These are phyloP conservation scores for Beauveria sp. DNA, from an alignment of 2,329 filamentous ascomycete genomes.

Conservation along the genomic window DNA sequence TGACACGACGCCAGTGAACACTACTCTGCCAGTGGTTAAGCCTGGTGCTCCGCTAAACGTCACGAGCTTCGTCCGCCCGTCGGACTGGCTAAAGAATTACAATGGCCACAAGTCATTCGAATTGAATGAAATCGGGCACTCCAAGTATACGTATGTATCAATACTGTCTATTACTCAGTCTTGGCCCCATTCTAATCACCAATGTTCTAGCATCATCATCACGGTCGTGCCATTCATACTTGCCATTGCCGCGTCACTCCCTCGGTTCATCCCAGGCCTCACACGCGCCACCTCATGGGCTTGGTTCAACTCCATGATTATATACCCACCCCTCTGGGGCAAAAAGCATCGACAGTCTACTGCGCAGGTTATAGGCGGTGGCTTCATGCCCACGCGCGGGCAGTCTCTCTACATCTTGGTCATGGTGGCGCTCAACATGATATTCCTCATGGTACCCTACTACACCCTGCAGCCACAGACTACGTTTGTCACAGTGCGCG, in stretches of 20 bases:
- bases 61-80: conserved; percentile 22
- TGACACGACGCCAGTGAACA: conserved; percentile 11
- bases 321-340: conserved; percentile 25
- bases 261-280: conserved; percentile 27
- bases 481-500: conserved; percentile 17
- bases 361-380: conserved; percentile 15
- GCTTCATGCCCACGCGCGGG: conserved; percentile 26
- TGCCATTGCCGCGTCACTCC: conserved; percentile 24
- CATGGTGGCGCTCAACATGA: conserved; percentile 26
- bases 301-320: conserved; percentile 22
- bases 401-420: conserved; percentile 27
- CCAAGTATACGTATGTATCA: conserved; percentile 16
- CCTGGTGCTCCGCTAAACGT: conserved; percentile 21
- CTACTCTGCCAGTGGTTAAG: conserved; percentile 18
- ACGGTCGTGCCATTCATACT: conserved; percentile 23
- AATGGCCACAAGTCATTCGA: conserved; percentile 46
- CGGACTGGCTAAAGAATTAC: conserved; percentile 33
- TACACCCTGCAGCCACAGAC: conserved; percentile 20
- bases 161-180: no score
- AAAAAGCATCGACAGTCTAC: conserved; percentile 25
- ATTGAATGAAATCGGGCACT: conserved; percentile 29
- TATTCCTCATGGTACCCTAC: conserved; percentile 25
- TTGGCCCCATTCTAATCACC: background rate
- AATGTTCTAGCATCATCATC: conserved; percentile 14
- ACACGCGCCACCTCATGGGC: conserved; percentile 18